phyloP scores from a whole-genome alignment of 106 monocot species.

The Dendrobium huoshanense region DNA sequence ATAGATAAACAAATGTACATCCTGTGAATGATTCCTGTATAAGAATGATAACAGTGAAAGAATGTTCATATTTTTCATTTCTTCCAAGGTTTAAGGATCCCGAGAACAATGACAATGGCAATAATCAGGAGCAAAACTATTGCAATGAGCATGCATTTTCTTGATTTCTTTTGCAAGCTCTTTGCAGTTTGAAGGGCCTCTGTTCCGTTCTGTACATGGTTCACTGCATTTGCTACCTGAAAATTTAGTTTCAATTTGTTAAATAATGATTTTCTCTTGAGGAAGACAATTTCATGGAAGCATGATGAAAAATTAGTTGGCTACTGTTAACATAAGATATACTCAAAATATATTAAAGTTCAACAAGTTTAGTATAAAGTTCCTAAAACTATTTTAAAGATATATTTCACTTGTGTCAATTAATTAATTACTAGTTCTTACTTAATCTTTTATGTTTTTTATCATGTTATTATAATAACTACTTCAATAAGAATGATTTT shows the following conservation, averaged over 20 bases:
- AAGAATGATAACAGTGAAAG: not conserved
- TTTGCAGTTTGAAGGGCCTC: slow-evolving; percentile 39
- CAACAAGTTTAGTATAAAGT: too few species aligned
- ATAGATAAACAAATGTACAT: too few species aligned
- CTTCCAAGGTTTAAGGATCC: slow-evolving; percentile 37
- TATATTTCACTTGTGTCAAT: too few species aligned
- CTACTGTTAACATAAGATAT: too few species aligned
- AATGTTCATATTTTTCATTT: not conserved
- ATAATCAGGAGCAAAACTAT: slow-evolving; percentile 34
- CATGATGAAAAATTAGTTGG: not conserved
- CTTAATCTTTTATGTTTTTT: too few species aligned
- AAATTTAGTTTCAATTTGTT: not conserved
- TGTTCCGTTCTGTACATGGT: slow-evolving; percentile 41
- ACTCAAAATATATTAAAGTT: too few species aligned
- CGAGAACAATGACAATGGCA: slow-evolving; percentile 29
- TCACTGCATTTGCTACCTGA: slow-evolving; percentile 33
- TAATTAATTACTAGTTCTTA: too few species aligned
- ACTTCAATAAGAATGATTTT: too few species aligned
- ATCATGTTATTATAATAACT: too few species aligned
- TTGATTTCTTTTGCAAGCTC: slow-evolving; percentile 39
- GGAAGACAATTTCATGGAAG: not conserved
- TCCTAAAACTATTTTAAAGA: too few species aligned
- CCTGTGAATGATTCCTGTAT: too few species aligned
- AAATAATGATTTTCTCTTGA: not conserved
- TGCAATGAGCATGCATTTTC: slow-evolving; percentile 49